Conservation (phyloP, 2,329 filamentous ascomycete genomes). For the Daldinia eschscholtzii region DNA sequence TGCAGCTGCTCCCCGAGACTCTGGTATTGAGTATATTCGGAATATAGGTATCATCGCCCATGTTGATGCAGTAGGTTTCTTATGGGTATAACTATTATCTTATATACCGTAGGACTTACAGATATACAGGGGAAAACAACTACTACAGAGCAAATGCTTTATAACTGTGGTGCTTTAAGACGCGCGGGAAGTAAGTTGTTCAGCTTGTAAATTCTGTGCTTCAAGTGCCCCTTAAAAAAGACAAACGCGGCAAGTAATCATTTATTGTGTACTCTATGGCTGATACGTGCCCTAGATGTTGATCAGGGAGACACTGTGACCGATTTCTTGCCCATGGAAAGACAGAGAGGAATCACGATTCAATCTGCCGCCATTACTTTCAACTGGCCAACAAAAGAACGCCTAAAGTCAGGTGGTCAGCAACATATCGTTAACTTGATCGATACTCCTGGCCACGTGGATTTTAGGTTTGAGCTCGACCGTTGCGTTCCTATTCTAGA, state of each 20-base stretch:
- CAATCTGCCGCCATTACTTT: constrained; percentile 98
- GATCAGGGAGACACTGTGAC: constrained; percentile 97
- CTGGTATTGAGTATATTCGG: constrained; percentile 73
- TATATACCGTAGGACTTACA: constrained; percentile 33
- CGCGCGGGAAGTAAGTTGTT: constrained; percentile 76
- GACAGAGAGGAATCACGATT: constrained; percentile 94
- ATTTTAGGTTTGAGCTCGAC: constrained; percentile 97
- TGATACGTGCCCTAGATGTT: constrained; percentile 71
- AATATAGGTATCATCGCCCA: constrained; percentile 99
- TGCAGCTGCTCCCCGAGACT: constrained; percentile 50
- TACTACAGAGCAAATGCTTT: constrained; percentile 98
- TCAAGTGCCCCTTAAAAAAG: constrained; percentile 1
- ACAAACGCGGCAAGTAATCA: neutral
- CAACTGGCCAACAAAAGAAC: constrained; percentile 76
- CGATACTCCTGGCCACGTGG: constrained; percentile 95
- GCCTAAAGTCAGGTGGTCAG: constrained; percentile 46
- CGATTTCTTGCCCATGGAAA: constrained; percentile 93
- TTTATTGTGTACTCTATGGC: constrained; percentile 4
- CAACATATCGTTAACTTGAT: constrained; percentile 83
- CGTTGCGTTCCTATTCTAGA: constrained; percentile 89
- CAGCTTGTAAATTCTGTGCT: constrained; percentile 10
- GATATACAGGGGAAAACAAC: constrained; percentile 84
- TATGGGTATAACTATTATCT: neutral
- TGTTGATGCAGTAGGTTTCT: constrained; percentile 83
- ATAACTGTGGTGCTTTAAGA: constrained; percentile 90